Conservation (phyloP, 1,284 basidiomycete species). For the Naganishia liquefaciens region DNA sequence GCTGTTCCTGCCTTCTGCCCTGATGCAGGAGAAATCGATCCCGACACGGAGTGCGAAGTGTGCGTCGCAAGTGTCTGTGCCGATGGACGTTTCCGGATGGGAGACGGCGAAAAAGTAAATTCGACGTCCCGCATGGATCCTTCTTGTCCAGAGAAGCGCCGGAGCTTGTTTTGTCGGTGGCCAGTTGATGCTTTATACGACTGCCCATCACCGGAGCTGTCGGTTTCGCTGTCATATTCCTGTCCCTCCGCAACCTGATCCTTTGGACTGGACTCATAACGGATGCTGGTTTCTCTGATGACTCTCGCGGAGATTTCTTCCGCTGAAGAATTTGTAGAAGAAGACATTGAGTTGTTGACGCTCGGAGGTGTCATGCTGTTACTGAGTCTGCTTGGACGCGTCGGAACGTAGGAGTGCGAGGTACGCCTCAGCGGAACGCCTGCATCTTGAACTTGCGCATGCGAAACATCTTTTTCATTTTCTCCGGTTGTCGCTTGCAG, state of each 20-base stretch:
- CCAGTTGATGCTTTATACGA: background rate
- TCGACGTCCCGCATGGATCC: slow-evolving; percentile 29
- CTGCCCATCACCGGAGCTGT: slow-evolving; percentile 2
- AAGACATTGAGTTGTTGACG: slow-evolving; percentile 37
- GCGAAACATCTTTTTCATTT: slow-evolving; percentile 20
- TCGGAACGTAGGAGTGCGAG: slow-evolving; percentile 49
- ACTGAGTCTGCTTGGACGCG: slow-evolving; percentile 49
- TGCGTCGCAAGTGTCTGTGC: slow-evolving; percentile 22
- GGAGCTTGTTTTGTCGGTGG: background rate
- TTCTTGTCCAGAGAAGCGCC: slow-evolving; percentile 29
- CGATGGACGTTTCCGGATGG: slow-evolving; percentile 20
- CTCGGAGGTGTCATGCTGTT: slow-evolving; percentile 50
- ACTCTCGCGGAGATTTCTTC: slow-evolving; percentile 4
- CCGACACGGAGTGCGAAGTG: slow-evolving; percentile 6
- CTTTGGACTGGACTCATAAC: background rate
- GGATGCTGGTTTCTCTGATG: slow-evolving; percentile 4
- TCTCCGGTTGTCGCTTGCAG: background rate
- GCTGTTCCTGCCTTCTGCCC: background rate
- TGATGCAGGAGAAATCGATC: background rate
- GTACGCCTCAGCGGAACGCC: slow-evolving; percentile 19
- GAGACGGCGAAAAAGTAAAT: slow-evolving; percentile 32
- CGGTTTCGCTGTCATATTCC: slow-evolving; percentile 10
- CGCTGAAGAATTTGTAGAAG: slow-evolving; percentile 23
- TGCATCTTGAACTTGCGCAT: slow-evolving; percentile 32
- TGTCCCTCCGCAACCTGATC: background rate